Evolutionary conservation across 768 basidiomycete genomes (phyloP), one percentile per base, ranked within the genome.

Genomic region (Lentinula edodes): DNA sequence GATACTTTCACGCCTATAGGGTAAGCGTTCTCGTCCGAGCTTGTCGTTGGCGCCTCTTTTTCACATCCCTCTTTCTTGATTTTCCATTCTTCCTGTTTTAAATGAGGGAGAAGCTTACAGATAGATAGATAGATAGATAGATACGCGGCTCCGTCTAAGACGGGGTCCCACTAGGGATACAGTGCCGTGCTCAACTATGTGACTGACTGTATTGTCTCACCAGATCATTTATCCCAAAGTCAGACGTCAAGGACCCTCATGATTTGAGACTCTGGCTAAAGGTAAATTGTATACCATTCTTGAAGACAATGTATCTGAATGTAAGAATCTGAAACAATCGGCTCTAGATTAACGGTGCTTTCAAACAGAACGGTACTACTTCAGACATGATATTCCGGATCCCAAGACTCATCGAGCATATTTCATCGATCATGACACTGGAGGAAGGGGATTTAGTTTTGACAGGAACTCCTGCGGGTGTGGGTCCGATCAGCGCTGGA

Each of bases 1-100:
- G 96, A 99, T 72, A 95, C 94, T 0, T 98, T 95, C 76, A 93
- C 91, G 5, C 95, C 95, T 2, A 83, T 96, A 64, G 89, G 94
- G 93, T 92, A 68, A 45, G 72, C 70, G 13, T 48, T 20, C 20
- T 46, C 34, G 3, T 28, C 55, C 58, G 46, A 20, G 28, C 3
- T 43, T 16, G 54, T 39, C 38, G 54, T 38, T 56, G 13, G 34
- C 53, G 28, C 28, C 28, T 28, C 28, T 28, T 28, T 2, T 28
- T 28, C 28, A 28, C 39, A 54, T 10, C 5, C 3, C 6, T 15
- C 38, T 3, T 36, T 10, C 15, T 13, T 9, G 23, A 36, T 36
- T 9, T n/a, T 54, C 35, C 54, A 23, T n/a, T 15, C 34, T 23
- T 39, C 10, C 43, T 38, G 56, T 16, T n/a, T n/a, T n/a, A 16